Conservation (phyloP, 805 yeast species). For the Cyberlindnera japonica region DNA sequence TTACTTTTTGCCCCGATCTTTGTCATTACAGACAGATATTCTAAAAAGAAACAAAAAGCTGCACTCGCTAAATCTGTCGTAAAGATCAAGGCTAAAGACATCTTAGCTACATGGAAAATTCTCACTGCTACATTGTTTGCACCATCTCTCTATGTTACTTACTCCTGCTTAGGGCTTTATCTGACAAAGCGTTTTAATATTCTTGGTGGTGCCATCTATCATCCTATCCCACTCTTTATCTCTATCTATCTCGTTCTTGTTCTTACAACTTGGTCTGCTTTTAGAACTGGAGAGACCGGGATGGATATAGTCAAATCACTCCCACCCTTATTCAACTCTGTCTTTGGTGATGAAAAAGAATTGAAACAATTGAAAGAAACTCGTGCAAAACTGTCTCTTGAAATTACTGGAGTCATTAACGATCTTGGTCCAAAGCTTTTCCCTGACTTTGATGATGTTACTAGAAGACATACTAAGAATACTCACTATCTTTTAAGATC, state of each 20-base stretch:
- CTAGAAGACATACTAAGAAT: constrained; percentile 18
- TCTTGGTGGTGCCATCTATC: constrained; percentile 14
- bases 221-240: constrained; percentile 34
- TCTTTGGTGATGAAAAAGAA: constrained; percentile 38
- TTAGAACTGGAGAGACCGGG: constrained; percentile 87
- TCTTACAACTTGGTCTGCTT: constrained; percentile 80
- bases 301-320: constrained; percentile 79
- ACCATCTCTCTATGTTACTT: constrained; percentile 76
- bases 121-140: constrained; percentile 80
- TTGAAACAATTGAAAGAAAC: constrained; percentile 51
- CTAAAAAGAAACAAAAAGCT: constrained; percentile 64
- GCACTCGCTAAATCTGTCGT: constrained; percentile 92
- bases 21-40: constrained; percentile 62
- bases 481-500: not conserved
- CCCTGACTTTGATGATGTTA: constrained; percentile 68
- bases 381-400: constrained; percentile 58
- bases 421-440: constrained; percentile 80
- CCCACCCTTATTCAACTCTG: constrained; percentile 57
- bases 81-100: constrained; percentile 85
- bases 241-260: constrained; percentile 55
- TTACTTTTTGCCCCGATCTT: constrained; percentile 84
- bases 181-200: constrained; percentile 32
- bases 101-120: constrained; percentile 94
- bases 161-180: constrained; percentile 50
- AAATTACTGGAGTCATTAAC: constrained; percentile 78